Evolutionary conservation across 2,329 filamentous ascomycete genomes (phyloP).

Genomic region (Furcasterigmium furcatum): DNA sequence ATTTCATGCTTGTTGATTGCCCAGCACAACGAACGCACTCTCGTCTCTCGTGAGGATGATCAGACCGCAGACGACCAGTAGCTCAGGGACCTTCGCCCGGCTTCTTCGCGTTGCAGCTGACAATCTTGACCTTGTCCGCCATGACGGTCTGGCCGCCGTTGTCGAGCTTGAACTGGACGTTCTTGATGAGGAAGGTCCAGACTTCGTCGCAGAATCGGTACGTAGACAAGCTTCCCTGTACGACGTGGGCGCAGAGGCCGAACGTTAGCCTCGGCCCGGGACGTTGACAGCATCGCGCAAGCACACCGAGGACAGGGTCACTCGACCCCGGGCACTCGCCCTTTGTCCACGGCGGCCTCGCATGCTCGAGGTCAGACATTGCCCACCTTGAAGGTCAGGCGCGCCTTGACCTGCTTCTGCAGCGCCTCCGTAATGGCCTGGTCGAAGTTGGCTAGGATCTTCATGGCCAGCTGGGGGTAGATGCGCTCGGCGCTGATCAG

Average conservation of each 20-base stretch:
- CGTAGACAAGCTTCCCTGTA: conserved; percentile 89
- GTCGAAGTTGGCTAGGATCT: conserved; percentile 95
- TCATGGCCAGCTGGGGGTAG: conserved; percentile 97
- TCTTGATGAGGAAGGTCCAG: conserved; percentile 99
- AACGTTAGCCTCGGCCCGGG: too few relatives aligned
- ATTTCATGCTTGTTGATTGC: too few relatives aligned
- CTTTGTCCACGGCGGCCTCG: too few relatives aligned
- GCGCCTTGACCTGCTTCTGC: conserved; percentile 86
- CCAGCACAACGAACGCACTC: too few relatives aligned
- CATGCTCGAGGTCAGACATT: background rate
- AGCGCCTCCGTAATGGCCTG: conserved; percentile 87
- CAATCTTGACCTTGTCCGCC: conserved; percentile 96
- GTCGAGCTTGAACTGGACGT: conserved; percentile 98
- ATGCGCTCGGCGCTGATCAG: conserved; percentile 93
- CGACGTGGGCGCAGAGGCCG: background rate
- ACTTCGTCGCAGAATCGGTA: conserved; percentile 99
- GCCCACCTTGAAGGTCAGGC: conserved; percentile 89
- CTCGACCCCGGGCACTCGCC: too few relatives aligned
- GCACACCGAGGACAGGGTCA: too few relatives aligned
- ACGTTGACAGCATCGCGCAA: too few relatives aligned
- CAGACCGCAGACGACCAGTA: too few relatives aligned
- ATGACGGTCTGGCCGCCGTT: conserved; percentile 67
- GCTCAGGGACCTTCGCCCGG: conserved; percentile 34
- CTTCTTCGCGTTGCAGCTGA: conserved; percentile 91
- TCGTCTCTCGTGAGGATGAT: too few relatives aligned